Evolutionary conservation across 805 yeast genomes (phyloP), one percentile per base, ranked within the genome.

Genomic region (Saccharomyces eubayanus): DNA sequence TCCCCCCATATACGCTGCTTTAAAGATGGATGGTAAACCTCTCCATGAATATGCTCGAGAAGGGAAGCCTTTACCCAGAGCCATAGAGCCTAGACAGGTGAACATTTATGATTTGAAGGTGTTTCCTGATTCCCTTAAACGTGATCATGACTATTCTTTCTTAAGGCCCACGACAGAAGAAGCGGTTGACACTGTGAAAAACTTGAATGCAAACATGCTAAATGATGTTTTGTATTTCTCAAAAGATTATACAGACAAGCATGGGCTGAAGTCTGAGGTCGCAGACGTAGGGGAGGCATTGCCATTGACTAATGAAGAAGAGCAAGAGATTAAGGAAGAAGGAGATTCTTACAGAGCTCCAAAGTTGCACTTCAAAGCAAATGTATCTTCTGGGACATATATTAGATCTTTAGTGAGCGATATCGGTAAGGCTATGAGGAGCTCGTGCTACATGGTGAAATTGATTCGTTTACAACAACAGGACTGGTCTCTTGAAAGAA

Each of bases 381-480:
- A 80, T 36, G 99, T 92, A 0, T 86, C 96, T 1, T 89, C 97
- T 0, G 99, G 99, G 1, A 94, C 98, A 0, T 94, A 94, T 63
- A 90, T 94, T 49, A 78, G 99, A 59, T 86, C 97, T 2, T 72
- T 94, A 52, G 77, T 94, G 49, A 89, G 96, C 70, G 99, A 94
- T 64, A 75, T 88, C 47, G 98, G 96, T 1, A 79, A 86, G 55
- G 86, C 92, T 0, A 72, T 91, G 65, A 84, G 85, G 16, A 82
- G 91, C 0, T 81, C 88, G 28, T 89, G 96, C 0, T 89, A 89
- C 64, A 91, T 94, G 96, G 96, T 86, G 8, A 83, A 82, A 59
- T 77, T 94, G 53, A 77, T 82, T 9, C 79, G 99, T 64, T 66
- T 73, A 9, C 75, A 79, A 53, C 99, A 95, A 69, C 89, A 89